These are phyloP conservation scores for Stephania japonica DNA, from an alignment of 164 flowering plant genomes.

Conservation along the genomic window DNA sequence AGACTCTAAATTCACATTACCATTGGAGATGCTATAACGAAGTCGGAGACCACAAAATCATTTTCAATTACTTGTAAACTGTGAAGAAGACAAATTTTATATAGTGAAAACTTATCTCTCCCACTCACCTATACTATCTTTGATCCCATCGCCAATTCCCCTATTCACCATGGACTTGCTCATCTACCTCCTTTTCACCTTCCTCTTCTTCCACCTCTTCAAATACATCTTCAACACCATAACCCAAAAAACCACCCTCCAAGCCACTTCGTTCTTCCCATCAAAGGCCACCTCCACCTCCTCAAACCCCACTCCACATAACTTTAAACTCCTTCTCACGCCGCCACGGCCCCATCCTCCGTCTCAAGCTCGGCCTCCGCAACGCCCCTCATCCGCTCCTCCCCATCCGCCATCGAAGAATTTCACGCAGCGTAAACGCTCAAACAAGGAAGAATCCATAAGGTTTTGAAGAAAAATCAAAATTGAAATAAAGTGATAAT, in stretches of 20 bases:
- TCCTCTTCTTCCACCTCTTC: constrained; percentile 1
- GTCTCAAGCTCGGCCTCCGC: constrained; percentile 21
- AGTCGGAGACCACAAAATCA: no score
- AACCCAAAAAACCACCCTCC: constrained; percentile 21
- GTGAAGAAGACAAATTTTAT: no score
- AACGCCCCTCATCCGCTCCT: constrained; percentile 23
- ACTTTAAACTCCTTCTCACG: constrained; percentile 13
- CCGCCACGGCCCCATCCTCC: constrained; percentile 18
- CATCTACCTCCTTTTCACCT: neutral
- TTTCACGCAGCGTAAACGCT: no score
- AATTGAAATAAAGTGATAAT: no score
- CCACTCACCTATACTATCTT: no score
- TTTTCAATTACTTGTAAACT: no score
- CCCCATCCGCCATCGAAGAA: constrained; percentile 22
- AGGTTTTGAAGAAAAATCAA: no score
- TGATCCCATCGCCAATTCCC: no score
- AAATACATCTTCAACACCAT: neutral
- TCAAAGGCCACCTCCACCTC: constrained; percentile 29
- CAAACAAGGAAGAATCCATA: no score
- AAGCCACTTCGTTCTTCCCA: constrained; percentile 20
- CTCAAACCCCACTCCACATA: constrained; percentile 16
- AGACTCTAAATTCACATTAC: no score
- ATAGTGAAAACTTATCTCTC: no score
- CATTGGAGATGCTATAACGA: no score
- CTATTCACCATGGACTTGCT: neutral